Conservation (phyloP, 1,139 yeast species). For the Pichia sp. region DNA sequence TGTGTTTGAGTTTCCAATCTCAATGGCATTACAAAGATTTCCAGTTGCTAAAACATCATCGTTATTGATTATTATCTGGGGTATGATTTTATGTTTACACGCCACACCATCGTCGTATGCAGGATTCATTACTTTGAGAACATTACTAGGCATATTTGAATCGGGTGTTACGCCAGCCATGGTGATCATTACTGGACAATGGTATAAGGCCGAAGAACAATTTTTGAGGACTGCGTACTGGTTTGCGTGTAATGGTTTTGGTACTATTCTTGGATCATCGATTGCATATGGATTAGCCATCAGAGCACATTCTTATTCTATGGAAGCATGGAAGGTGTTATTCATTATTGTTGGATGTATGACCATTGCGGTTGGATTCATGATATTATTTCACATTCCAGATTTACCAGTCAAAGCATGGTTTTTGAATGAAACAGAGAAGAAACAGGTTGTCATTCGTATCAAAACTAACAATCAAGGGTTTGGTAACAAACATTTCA, state of each 20-base stretch:
- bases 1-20: constrained; percentile 42
- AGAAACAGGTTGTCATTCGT: constrained; percentile 34
- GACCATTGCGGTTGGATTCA: constrained; percentile 40
- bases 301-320: constrained; percentile 28
- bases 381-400: constrained; percentile 37
- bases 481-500: constrained; percentile 40
- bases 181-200: constrained; percentile 48
- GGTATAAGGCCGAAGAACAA: constrained; percentile 47
- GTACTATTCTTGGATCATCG: constrained; percentile 40
- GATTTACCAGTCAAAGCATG: constrained; percentile 38
- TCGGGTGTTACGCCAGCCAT: constrained; percentile 46
- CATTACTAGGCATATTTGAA: constrained; percentile 44
- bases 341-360: constrained; percentile 44
- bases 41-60: constrained; percentile 39
- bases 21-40: constrained; percentile 36
- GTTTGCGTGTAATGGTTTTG: constrained; percentile 48
- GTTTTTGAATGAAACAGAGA: constrained; percentile 36
- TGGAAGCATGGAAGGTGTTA: constrained; percentile 44
- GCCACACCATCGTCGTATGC: constrained; percentile 35
- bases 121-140: constrained; percentile 39
- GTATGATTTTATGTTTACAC: constrained; percentile 38
- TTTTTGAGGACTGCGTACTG: constrained; percentile 43
- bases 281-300: constrained; percentile 44
- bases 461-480: constrained; percentile 38
- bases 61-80: constrained; percentile 42